Base-by-base conservation (phyloP, 2,329 filamentous ascomycete species). In the Microsporum audouinii region DNA sequence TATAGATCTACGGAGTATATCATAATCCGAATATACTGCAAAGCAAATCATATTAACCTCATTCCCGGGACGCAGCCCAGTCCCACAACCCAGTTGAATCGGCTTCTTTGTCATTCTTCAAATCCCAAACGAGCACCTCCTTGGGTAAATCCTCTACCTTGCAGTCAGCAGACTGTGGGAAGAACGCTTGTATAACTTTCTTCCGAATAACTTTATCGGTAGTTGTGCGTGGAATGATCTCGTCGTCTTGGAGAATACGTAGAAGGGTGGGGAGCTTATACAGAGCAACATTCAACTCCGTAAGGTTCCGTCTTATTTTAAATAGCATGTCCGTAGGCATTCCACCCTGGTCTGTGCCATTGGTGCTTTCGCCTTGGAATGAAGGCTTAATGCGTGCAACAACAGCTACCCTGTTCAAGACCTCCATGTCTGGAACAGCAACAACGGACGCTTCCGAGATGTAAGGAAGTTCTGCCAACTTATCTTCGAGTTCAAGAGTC, bases 381-480 rank as follows among this genome's bases (percentile, higher is more conserved):
- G 56, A 38, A 12, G 41, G 27, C n/a, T 34, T 45, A 4, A 57
- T 41, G 34, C 63, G 61, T 5, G 63, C 49, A 10, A 64, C 36
- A 7, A 57, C 63, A 56, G 56, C 61, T 1, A 59, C 63, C 8
- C 57, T 23, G 1, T 60, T 31, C n/a, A 43, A 45, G 5, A 61
- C 56, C 29, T 60, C 55, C 27, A 43, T 43, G 33, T 67, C 64
- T 7, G 55, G 61, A 3, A 63, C 61, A 2, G 59, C 27, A 17
- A 66, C 29, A 14, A 65, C 45, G 53, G 61, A 60, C 14, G 61
- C 65, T 59, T 67, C 66, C 5, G 58, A 41, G 10, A 66, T 59
- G 39, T 65, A 67, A 10, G 63, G 61, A 10, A 67, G 66, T 1
- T 62, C 60, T 34, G 61, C 55, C 4, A 67, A 43, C 12, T 55